Evolutionary conservation across 2,329 filamentous ascomycete genomes (phyloP).

Genomic region (Fusarium globosum): DNA sequence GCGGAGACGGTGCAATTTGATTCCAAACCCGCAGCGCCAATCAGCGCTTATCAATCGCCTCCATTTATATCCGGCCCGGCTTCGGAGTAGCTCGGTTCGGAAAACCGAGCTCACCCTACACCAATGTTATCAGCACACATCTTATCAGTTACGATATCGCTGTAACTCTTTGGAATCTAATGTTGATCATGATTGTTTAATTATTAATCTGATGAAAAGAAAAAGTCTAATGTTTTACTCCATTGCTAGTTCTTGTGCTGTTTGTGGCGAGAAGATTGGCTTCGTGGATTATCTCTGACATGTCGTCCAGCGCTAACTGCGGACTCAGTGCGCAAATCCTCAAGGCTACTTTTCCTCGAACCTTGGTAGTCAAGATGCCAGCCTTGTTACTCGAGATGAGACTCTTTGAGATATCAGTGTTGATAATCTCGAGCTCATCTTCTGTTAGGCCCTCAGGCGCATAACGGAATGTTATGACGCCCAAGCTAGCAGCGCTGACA

Average conservation of each 20-base stretch:
- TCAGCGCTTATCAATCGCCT: conserved; percentile 10
- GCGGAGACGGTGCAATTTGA: conserved; percentile 5
- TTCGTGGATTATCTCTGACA: conserved; percentile 9
- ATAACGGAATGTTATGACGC: conserved; percentile 39
- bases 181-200: conserved; percentile 4
- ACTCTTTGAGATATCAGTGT: conserved; percentile 1
- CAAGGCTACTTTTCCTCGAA: not conserved
- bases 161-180: not conserved
- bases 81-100: conserved; percentile 19
- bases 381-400: conserved; percentile 17
- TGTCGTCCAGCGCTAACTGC: conserved; percentile 4
- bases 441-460: not conserved
- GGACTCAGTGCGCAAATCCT: conserved; percentile 14
- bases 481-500: conserved; percentile 37
- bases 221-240: not conserved
- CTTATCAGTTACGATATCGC: conserved; percentile 3
- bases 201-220: conserved; percentile 4
- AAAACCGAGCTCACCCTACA: conserved; percentile 6
- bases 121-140: not conserved
- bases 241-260: not conserved
- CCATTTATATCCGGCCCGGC: not conserved
- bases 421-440: not conserved
- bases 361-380: conserved; percentile 9
- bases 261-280: not conserved
- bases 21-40: conserved; percentile 16